Base-by-base conservation (phyloP, 73 alveolate genomes). In the Blepharisma stoltei region DNA sequence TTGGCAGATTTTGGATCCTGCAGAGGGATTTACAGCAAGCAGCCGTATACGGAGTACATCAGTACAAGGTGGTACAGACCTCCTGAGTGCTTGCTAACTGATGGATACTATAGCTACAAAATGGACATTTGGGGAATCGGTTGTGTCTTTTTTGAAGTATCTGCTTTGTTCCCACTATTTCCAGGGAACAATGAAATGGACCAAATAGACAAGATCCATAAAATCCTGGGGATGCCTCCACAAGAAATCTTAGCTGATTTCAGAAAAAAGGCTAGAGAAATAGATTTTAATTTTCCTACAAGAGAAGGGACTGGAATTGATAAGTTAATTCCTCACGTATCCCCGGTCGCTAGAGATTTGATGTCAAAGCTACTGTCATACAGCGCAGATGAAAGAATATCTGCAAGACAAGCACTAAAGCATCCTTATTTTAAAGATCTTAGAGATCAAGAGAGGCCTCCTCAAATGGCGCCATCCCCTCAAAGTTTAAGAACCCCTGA, bases 111-210 rank as follows among this genome's bases (percentile, higher is more conserved):
- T 85, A 94, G 90, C 70, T 91, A 91, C 85, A 97, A 97, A 88
- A 97, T 97, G 99, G 99, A 97, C 85, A 82, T 97, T 83, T 78
- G 99, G 98, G 99, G 99, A 43, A 97, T 96, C 6, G 99, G 99
- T 18, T 97, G 99, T 85, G 99, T 97, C 25, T 80, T 95, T 78
- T 97, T 95, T 86, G 99, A 97, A 90, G 90, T 97, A 45, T 86
- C 94, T 48, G 91, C 99, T 52, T 91, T 96, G 71, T 80, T 49
- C 27, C 90, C 90, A 0, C 78, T 84, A 43, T 96, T 96, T 71
- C 99, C 99, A 5, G 99, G 99, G 21, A 95, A 92, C 44, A 93
- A 96, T 76, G 99, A 96, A 88, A 83, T 91, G 71, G 99, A 96
- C 82, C 93, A 95, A 83, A 94, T 95, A 54, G 77, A 77, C 66